Evolutionary conservation across 768 basidiomycete species (phyloP).

Genomic region (Leccinum incarnatum): DNA sequence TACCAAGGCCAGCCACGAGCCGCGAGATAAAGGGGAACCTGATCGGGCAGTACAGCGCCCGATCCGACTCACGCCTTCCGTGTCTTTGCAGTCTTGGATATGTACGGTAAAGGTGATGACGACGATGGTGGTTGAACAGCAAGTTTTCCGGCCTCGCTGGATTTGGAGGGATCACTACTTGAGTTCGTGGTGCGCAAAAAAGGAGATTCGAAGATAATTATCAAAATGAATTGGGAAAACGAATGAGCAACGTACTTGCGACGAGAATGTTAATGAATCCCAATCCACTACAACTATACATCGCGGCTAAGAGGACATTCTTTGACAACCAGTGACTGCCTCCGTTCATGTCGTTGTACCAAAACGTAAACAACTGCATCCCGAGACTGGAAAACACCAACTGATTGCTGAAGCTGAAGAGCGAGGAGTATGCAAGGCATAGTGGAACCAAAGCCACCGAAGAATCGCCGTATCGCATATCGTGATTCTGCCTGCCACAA

Average conservation of each 20-base stretch:
- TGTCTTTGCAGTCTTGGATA: conserved; percentile 49
- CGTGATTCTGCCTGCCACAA: conserved; percentile 43
- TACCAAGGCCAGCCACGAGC: conserved; percentile 30
- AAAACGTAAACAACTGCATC: conserved; percentile 30
- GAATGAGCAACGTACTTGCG: conserved; percentile 29
- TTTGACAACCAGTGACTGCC: conserved; percentile 39
- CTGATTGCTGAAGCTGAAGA: conserved; percentile 26
- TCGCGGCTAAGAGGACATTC: conserved; percentile 38
- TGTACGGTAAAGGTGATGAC: conserved; percentile 46
- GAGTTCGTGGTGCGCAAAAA: too few species aligned
- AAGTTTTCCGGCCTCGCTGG: conserved; percentile 29
- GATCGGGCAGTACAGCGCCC: conserved; percentile 39
- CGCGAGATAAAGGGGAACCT: conserved; percentile 39
- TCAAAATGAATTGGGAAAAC: background rate
- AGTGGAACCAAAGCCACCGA: conserved; percentile 35
- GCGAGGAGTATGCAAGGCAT: conserved; percentile 35
- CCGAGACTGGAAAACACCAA: conserved; percentile 34
- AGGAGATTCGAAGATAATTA: conserved; percentile 1
- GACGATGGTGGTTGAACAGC: conserved; percentile 22
- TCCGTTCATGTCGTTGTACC: conserved; percentile 40
- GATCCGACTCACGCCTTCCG: conserved; percentile 37
- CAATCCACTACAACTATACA: conserved; percentile 24
- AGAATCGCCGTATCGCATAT: conserved; percentile 32
- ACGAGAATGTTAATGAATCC: conserved; percentile 23
- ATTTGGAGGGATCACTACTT: background rate